Percentiles rank a stretch among this genome's conserved stretches.
phyloP scores from a whole-genome alignment of 768 basidiomycete species.

The Podaxis sp. region DNA sequence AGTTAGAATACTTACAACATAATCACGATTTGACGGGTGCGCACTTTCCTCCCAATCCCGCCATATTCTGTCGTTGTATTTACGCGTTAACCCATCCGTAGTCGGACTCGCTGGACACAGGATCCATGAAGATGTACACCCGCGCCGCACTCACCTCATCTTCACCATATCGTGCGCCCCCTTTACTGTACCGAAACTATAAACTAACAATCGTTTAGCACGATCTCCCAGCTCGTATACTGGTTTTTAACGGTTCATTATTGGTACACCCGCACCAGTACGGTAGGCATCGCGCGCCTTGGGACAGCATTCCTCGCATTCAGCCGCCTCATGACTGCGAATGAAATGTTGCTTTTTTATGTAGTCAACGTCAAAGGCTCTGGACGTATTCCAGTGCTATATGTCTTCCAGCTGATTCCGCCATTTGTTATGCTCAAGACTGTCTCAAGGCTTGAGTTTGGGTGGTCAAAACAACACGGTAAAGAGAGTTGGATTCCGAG shows the following conservation, averaged over 20 bases:
- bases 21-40: conserved; percentile 22
- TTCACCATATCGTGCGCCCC: neutral
- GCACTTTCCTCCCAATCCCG: neutral
- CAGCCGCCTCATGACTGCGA: conserved; percentile 4
- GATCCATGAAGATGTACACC: conserved; percentile 25
- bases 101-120: conserved; percentile 25
- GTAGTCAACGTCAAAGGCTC: neutral
- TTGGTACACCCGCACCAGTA: conserved; percentile 30
- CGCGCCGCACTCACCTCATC: conserved; percentile 17
- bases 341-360: neutral
- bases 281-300: conserved; percentile 24
- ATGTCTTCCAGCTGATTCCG: conserved; percentile 5
- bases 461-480: conserved; percentile 2
- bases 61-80: neutral
- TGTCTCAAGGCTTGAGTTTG: conserved; percentile 19
- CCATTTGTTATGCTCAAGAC: conserved; percentile 24
- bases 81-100: neutral
- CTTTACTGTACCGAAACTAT: neutral
- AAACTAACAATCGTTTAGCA: conserved; percentile 10
- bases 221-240: conserved; percentile 5
- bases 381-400: neutral
- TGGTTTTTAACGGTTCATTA: conserved; percentile 21
- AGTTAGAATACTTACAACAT: conserved; percentile 18
- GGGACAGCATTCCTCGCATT: conserved; percentile 20
- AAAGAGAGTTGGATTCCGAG: conserved; percentile 17